phyloP scores from a whole-genome alignment of 805 yeast species.

The Clavispora carvajalis region DNA sequence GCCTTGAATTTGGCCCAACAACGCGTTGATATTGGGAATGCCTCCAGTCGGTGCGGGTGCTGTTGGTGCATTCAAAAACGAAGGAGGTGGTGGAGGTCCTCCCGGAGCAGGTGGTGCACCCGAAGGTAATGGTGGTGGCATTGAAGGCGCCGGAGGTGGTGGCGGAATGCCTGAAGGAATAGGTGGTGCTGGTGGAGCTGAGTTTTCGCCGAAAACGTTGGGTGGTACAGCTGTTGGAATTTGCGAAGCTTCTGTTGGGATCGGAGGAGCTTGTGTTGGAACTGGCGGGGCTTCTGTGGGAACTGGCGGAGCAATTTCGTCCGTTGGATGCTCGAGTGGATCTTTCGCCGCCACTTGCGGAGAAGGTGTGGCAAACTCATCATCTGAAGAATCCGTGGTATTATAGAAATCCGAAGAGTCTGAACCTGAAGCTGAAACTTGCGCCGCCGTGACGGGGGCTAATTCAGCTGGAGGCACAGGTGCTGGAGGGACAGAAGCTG shows the following conservation, averaged over 20 bases:
- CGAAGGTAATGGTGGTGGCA: slow-evolving; percentile 2
- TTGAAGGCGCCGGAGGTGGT: slow-evolving; percentile 2
- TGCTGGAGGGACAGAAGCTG: neutral
- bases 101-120: neutral
- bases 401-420: slow-evolving; percentile 3
- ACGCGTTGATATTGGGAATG: slow-evolving; percentile 38
- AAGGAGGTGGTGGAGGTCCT: slow-evolving; percentile 6
- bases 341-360: slow-evolving; percentile 10
- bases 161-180: neutral
- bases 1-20: slow-evolving; percentile 52
- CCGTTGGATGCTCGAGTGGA: neutral
- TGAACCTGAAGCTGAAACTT: neutral
- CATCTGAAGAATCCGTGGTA: slow-evolving; percentile 5
- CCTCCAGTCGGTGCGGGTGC: slow-evolving; percentile 19
- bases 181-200: slow-evolving; percentile 10
- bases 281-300: neutral
- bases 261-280: neutral
- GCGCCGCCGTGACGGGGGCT: neutral
- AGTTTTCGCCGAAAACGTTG: slow-evolving; percentile 17
- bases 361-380: slow-evolving; percentile 14
- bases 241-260: neutral
- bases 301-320: neutral
- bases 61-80: slow-evolving; percentile 1
- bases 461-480: neutral
- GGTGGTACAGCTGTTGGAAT: slow-evolving; percentile 9